Evolutionary conservation across 129 eudicot genomes (phyloP).

Genomic region (Ambrosia trifida): DNA sequence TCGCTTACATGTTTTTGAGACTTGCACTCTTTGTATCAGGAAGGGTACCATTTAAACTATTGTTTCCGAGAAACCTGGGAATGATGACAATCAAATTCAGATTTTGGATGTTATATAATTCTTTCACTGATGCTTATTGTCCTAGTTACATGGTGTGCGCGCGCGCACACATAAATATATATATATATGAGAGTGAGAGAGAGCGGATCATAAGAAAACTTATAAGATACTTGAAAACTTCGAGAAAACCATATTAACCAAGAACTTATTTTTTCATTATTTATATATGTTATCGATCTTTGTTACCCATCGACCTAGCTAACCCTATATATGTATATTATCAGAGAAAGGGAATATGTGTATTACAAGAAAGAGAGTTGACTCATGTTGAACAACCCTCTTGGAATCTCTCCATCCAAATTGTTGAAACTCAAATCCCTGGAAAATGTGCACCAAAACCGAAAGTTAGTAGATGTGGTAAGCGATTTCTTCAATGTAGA

Average conservation of each 20-base stretch:
- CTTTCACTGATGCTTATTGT: not conserved
- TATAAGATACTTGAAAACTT: too few relatives aligned
- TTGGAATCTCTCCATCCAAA: constrained; percentile 63
- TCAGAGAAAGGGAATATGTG: constrained; percentile 8
- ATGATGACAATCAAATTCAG: constrained; percentile 7
- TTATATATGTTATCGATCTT: too few relatives aligned
- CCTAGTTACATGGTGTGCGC: constrained; percentile 1
- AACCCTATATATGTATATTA: too few relatives aligned
- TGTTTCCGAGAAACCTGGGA: constrained; percentile 83
- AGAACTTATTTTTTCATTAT: too few relatives aligned
- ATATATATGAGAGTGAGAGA: too few relatives aligned
- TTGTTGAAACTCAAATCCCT: constrained; percentile 93
- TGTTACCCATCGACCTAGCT: too few relatives aligned
- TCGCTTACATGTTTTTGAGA: constrained; percentile 58
- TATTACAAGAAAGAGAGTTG: constrained; percentile 59
- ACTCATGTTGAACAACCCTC: constrained; percentile 50
- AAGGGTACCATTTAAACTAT: constrained; percentile 57
- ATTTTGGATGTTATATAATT: constrained; percentile 6
- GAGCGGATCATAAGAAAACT: too few relatives aligned
- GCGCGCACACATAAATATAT: too few relatives aligned
- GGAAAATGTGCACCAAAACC: constrained; percentile 17
- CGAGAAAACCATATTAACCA: too few relatives aligned
- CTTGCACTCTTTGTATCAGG: constrained; percentile 46
- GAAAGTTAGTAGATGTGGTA: not conserved
- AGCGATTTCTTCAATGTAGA: not conserved